A percentile compares a stretch with the other conserved stretches of the same genome.
These are phyloP conservation scores for Fomitopsis pinicola DNA, from an alignment of 1,284 basidiomycete genomes.

Conservation along the genomic window DNA sequence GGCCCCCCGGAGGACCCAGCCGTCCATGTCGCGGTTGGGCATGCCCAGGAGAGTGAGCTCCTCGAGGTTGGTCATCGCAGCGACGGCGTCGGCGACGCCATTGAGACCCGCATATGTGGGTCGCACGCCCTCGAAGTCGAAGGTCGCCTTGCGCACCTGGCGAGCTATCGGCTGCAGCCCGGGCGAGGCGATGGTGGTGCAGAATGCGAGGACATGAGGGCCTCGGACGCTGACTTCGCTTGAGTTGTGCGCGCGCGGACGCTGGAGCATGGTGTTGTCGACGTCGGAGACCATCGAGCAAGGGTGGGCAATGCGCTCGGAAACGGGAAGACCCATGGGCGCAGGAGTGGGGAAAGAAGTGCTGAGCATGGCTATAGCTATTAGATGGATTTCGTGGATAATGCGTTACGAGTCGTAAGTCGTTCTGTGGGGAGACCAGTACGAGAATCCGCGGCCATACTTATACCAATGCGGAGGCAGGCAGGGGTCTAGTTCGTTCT, in stretches of 20 bases:
- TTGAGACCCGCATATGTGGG: constrained; percentile 1
- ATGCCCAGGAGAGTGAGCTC: constrained; percentile 11
- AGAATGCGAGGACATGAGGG: constrained; percentile 5
- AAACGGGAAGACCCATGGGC: background rate
- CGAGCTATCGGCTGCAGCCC: constrained; percentile 3
- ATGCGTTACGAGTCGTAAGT: background rate
- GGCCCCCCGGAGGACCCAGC: constrained; percentile 8
- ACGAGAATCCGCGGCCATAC: background rate
- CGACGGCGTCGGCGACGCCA: constrained; percentile 5
- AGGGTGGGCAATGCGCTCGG: background rate
- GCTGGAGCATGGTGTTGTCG: background rate
- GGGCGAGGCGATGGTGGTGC: constrained; percentile 5
- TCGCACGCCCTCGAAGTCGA: constrained; percentile 7
- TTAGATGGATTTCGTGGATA: background rate
- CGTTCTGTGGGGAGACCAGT: background rate
- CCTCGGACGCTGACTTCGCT: constrained; percentile 1
- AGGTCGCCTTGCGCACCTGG: constrained; percentile 1
- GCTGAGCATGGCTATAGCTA: background rate
- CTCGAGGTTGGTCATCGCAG: constrained; percentile 3
- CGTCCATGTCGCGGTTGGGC: constrained; percentile 7
- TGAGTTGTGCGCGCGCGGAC: background rate
- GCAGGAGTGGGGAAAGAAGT: background rate
- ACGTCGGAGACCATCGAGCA: background rate
- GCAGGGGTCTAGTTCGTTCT: background rate
- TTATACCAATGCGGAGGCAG: background rate